Base-by-base conservation (phyloP, 495 filamentous ascomycete genomes). In the Hypoxylon perforatum region DNA sequence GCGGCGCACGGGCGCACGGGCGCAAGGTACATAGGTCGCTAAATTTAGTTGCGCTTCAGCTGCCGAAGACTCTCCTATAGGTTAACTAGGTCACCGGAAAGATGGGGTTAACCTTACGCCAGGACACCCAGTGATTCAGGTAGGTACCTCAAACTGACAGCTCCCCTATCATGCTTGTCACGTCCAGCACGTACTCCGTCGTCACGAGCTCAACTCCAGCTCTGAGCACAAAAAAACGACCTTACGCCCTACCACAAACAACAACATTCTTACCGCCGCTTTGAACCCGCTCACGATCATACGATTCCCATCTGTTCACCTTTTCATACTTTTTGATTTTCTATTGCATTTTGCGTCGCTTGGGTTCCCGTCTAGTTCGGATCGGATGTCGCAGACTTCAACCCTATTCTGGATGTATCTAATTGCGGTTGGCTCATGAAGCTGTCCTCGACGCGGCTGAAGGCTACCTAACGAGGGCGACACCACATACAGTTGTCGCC, bases 361-460 rank as follows among this genome's bases (percentile, higher is more conserved):
- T 25, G 36, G 15, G 18, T 9, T 39, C 48, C n/a, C 17, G 19
- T 54, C 14, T 54, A 25, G 47, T 67, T 65, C 61, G 61, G 54
- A 70, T 65, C 63, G 39, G 18, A 57, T 65, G 58, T 70, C 60
- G 64, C 65, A 63, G 45, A 30, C 41, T 46, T 61, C 55, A 30
- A 33, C 9, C 39, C 21, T 19, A 22, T 39, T 21, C 69, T 70
- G 63, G 50, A 73, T 75, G 69, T 33, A 61, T 62, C 54, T 58
- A 48, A 54, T 56, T 60, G 57, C 56, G 21, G 47, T 57, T 53
- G 30, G 25, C 52, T 68, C 61, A 46, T 65, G 64, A 65, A 71
- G 72, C 72, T 73, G 69, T 71, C 57, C 22, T 46, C 61, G 50
- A 66, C 57, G 58, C 72, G 54, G 66, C 67, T 63, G 67, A 69